A percentile compares a stretch with the other conserved stretches of the same genome.
phyloP scores from a whole-genome alignment of 257 asterid genomes.

The Solanum microdontum region DNA sequence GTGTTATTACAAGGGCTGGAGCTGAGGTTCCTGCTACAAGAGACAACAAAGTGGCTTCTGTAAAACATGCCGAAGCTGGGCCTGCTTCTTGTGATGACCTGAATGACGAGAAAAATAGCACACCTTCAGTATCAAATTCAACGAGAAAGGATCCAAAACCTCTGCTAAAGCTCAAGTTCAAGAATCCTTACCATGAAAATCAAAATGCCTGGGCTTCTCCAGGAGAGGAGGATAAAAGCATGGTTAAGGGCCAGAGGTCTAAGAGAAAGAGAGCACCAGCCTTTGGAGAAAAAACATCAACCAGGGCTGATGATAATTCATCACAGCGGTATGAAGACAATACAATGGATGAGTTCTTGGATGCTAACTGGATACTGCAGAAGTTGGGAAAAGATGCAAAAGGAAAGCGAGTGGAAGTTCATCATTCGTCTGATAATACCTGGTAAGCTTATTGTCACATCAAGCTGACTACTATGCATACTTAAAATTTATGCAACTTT shows the following conservation, averaged over 20 bases:
- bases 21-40: constrained; percentile 30
- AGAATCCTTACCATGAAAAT: constrained; percentile 46
- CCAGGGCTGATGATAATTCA: constrained; percentile 37
- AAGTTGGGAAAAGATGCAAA: constrained; percentile 93
- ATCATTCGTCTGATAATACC: constrained; percentile 63
- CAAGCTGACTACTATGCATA: not conserved
- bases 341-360: constrained; percentile 63
- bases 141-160: constrained; percentile 52
- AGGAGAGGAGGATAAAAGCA: constrained; percentile 54
- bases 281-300: constrained; percentile 16
- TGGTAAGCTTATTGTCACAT: constrained; percentile 38
- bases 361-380: constrained; percentile 95
- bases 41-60: constrained; percentile 27
- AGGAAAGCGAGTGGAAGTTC: constrained; percentile 94
- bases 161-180: constrained; percentile 64
- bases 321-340: constrained; percentile 37
- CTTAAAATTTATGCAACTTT: not conserved
- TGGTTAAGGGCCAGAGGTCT: constrained; percentile 85
- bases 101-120: constrained; percentile 29
- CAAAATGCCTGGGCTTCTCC: constrained; percentile 34
- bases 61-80: constrained; percentile 21
- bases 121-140: constrained; percentile 21
- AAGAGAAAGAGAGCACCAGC: constrained; percentile 66
- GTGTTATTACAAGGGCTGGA: constrained; percentile 21
- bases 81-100: constrained; percentile 23